A percentile compares a stretch with the other conserved stretches of the same genome.
phyloP scores from a whole-genome alignment of 345 rosid genomes.

The Euphorbia tirucalli region DNA sequence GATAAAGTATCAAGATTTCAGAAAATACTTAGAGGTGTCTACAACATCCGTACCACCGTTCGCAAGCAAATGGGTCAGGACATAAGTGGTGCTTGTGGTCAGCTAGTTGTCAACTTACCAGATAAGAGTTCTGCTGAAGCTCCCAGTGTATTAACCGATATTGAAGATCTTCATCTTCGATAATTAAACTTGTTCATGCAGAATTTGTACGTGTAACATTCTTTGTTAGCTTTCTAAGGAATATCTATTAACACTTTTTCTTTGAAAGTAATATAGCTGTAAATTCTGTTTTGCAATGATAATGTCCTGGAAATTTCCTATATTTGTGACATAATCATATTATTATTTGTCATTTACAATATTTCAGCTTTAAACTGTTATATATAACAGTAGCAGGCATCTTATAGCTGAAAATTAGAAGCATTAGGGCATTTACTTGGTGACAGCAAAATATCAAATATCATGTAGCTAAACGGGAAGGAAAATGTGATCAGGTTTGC shows the following conservation, averaged over 20 bases:
- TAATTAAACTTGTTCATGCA: background rate
- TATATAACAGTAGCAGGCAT: too few relatives aligned
- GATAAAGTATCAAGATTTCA: slow-evolving; percentile 67
- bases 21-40: slow-evolving; percentile 68
- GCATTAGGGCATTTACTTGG: too few relatives aligned
- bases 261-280: background rate
- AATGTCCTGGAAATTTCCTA: too few relatives aligned
- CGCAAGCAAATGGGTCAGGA: slow-evolving; percentile 93
- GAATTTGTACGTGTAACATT: background rate
- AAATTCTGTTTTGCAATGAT: background rate
- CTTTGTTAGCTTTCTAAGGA: background rate
- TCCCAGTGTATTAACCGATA: slow-evolving; percentile 48
- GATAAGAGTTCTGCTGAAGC: slow-evolving; percentile 33
- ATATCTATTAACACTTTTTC: too few relatives aligned
- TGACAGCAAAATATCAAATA: background rate
- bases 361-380: too few relatives aligned
- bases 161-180: slow-evolving; percentile 77
- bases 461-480: background rate
- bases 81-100: slow-evolving; percentile 94
- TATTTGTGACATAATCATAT: too few relatives aligned
- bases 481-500: background rate
- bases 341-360: too few relatives aligned
- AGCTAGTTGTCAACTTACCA: slow-evolving; percentile 70
- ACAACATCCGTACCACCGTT: slow-evolving; percentile 75
- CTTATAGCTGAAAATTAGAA: too few relatives aligned